These are phyloP conservation scores for Phoenix roebelenii DNA, from an alignment of 176 grass and related monocot species.

Conservation along the genomic window DNA sequence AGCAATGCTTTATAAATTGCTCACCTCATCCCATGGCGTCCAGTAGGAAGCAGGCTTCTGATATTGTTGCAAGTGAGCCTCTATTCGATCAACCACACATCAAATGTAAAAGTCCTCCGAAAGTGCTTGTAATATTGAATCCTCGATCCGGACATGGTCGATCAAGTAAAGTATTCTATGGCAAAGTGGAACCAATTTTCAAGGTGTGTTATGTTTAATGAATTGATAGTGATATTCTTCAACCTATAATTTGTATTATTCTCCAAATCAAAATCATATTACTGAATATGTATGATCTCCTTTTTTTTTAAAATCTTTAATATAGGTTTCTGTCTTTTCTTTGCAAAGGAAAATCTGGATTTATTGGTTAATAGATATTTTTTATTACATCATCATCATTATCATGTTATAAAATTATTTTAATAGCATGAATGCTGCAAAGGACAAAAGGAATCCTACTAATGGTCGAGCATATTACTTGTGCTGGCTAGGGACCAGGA, in stretches of 20 bases:
- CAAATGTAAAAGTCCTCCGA: conserved; percentile 63
- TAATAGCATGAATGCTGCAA: too few species aligned
- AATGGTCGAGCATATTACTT: too few species aligned
- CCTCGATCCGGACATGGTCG: conserved; percentile 91
- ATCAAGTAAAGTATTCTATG: conserved; percentile 88
- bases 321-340: too few species aligned
- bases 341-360: too few species aligned
- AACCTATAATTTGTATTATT: neutral
- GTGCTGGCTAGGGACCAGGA: too few species aligned
- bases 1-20: conserved; percentile 66
- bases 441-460: too few species aligned
- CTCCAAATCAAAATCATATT: too few species aligned
- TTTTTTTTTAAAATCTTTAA: too few species aligned
- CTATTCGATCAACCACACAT: conserved; percentile 66
- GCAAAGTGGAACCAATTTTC: conserved; percentile 92
- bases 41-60: conserved; percentile 42
- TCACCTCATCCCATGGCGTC: conserved; percentile 44
- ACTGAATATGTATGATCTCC: too few species aligned
- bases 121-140: conserved; percentile 93
- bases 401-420: too few species aligned
- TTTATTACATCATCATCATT: too few species aligned
- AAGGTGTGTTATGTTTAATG: conserved; percentile 40
- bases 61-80: conserved; percentile 37
- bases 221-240: neutral
- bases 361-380: too few species aligned